Conservation (phyloP, 768 basidiomycete species). For the Rhizopogon vesiculosus region DNA sequence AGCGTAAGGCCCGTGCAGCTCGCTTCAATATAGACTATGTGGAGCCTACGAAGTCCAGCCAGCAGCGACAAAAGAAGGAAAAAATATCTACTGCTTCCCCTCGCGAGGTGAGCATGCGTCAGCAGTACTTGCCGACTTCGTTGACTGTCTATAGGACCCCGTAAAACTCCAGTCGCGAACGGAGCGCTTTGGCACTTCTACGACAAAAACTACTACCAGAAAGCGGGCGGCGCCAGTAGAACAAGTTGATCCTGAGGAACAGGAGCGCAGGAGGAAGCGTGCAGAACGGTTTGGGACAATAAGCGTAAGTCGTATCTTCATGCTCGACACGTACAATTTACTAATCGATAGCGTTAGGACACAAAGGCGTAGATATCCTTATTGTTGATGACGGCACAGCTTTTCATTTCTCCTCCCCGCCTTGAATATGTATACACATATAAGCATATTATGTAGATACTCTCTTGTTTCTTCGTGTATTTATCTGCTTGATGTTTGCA, state of each 20-base stretch:
- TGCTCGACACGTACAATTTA: too few species aligned
- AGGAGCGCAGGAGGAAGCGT: slow-evolving; percentile 54
- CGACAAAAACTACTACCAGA: slow-evolving; percentile 7
- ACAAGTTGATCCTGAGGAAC: slow-evolving; percentile 53
- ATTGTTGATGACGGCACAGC: not conserved
- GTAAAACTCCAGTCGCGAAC: slow-evolving; percentile 50
- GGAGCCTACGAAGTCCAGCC: slow-evolving; percentile 29
- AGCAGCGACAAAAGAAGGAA: slow-evolving; percentile 14
- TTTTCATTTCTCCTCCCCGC: not conserved
- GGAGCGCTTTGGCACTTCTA: slow-evolving; percentile 46
- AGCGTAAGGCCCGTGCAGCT: slow-evolving; percentile 55
- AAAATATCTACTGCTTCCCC: slow-evolving; percentile 22
- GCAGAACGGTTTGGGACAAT: slow-evolving; percentile 54
- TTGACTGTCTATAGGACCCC: slow-evolving; percentile 32
- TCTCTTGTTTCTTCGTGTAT: too few species aligned
- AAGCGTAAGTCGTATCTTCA: not conserved
- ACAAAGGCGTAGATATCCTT: not conserved
- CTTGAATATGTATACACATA: not conserved
- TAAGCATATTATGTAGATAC: not conserved
- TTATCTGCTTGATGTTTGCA: too few species aligned
- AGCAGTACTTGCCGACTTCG: not conserved
- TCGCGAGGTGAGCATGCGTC: not conserved
- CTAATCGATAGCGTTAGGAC: not conserved
- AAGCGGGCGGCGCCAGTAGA: slow-evolving; percentile 33
- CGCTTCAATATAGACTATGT: slow-evolving; percentile 71